Evolutionary conservation across 495 filamentous ascomycete genomes (phyloP).

Genomic region (Poronia punctata): DNA sequence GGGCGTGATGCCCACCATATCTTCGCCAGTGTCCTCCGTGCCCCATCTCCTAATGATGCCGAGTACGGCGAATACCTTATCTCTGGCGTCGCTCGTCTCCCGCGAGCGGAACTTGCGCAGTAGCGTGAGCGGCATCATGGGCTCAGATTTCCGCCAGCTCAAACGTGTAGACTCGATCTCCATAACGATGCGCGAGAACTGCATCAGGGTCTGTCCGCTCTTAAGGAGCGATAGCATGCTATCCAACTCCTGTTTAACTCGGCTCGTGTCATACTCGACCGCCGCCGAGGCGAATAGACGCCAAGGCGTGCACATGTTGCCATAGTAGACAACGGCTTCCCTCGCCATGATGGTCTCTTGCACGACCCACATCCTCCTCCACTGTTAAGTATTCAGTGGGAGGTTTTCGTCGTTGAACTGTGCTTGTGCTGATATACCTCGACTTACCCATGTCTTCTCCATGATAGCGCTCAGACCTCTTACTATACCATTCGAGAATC

Average conservation of each 20-base stretch:
- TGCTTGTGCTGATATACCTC: neutral
- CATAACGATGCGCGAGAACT: conserved; percentile 10
- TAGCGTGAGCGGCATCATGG: conserved; percentile 9
- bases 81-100: conserved; percentile 17
- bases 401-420: conserved; percentile 2
- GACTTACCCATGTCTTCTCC: conserved; percentile 10
- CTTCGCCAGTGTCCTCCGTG: conserved; percentile 3
- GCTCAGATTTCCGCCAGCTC: conserved; percentile 6
- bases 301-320: conserved; percentile 12
- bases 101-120: conserved; percentile 17
- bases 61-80: conserved; percentile 21
- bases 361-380: conserved; percentile 12
- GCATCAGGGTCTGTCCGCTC: conserved; percentile 4
- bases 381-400: conserved; percentile 5
- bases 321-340: conserved; percentile 7
- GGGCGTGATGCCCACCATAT: conserved; percentile 4
- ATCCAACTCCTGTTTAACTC: conserved; percentile 3
- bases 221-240: neutral
- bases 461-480: conserved; percentile 7
- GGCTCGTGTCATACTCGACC: conserved; percentile 6
- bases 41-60: conserved; percentile 17
- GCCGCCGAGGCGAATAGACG: conserved; percentile 8
- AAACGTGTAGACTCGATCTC: conserved; percentile 15
- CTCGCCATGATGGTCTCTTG: conserved; percentile 10
- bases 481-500: neutral